phyloP scores from a whole-genome alignment of 257 asterid genomes.

The Nicotiana paniculata region DNA sequence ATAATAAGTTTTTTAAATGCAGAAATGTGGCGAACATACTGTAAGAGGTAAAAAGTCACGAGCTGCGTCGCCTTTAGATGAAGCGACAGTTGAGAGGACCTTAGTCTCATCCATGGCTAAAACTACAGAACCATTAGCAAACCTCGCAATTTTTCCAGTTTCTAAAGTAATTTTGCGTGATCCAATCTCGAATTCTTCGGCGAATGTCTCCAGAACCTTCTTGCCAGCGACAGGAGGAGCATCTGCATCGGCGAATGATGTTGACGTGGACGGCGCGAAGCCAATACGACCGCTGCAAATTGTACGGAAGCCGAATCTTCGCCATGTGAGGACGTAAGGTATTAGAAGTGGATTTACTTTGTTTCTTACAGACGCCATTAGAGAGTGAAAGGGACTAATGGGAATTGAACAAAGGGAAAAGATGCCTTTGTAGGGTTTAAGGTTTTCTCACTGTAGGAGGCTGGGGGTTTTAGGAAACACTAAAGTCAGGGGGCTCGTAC shows the following conservation, averaged over 20 bases:
- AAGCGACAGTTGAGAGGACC: slow-evolving; percentile 77
- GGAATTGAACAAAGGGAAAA: not conserved
- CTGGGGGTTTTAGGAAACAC: not conserved
- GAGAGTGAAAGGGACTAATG: slow-evolving; percentile 17
- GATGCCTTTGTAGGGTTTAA: slow-evolving; percentile 1
- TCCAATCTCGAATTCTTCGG: slow-evolving; percentile 84
- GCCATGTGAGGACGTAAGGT: slow-evolving; percentile 54
- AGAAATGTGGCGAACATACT: slow-evolving; percentile 32
- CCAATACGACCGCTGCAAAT: slow-evolving; percentile 61
- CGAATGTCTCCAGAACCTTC: slow-evolving; percentile 65
- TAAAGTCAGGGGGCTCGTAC: too few species aligned
- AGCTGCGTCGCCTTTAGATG: slow-evolving; percentile 66
- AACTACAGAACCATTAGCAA: slow-evolving; percentile 81
- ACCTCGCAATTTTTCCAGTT: slow-evolving; percentile 88
- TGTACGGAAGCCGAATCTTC: slow-evolving; percentile 45
- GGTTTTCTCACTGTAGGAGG: not conserved
- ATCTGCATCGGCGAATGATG: slow-evolving; percentile 34
- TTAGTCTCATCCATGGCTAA: slow-evolving; percentile 87
- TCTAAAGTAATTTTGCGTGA: slow-evolving; percentile 53
- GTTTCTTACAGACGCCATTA: slow-evolving; percentile 49
- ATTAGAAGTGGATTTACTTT: slow-evolving; percentile 59
- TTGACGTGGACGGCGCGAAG: slow-evolving; percentile 27
- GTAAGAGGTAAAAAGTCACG: slow-evolving; percentile 92
- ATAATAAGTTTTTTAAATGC: not conserved
- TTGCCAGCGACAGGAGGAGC: slow-evolving; percentile 32